Evolutionary conservation across 2,329 filamentous ascomycete species (phyloP).

Genomic region (Westerdykella aurantiaca): DNA sequence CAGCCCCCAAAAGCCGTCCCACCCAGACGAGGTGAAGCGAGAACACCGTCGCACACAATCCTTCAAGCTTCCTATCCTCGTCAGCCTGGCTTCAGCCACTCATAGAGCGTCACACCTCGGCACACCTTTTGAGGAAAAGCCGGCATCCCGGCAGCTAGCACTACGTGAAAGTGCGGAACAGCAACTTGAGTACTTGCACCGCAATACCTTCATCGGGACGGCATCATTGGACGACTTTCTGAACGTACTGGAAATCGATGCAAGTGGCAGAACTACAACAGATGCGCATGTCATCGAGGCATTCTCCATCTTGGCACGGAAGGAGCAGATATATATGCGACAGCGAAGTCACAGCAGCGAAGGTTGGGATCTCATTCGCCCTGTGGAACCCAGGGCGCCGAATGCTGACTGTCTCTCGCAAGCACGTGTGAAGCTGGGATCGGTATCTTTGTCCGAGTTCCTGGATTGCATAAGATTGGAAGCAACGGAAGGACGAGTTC

Average conservation of each 20-base stretch:
- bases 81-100: neutral
- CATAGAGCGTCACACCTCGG: neutral
- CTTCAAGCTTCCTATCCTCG: slow-evolving; percentile 3
- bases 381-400: slow-evolving; percentile 14
- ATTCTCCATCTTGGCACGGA: slow-evolving; percentile 21
- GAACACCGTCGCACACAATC: slow-evolving; percentile 2
- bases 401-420: slow-evolving; percentile 19
- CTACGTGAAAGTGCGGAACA: slow-evolving; percentile 9
- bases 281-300: slow-evolving; percentile 17
- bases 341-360: neutral
- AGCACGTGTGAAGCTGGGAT: slow-evolving; percentile 22
- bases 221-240: slow-evolving; percentile 28
- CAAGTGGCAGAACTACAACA: slow-evolving; percentile 8
- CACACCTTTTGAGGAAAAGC: neutral
- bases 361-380: slow-evolving; percentile 14
- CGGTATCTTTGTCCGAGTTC: slow-evolving; percentile 22
- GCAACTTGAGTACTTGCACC: slow-evolving; percentile 30
- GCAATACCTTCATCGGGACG: slow-evolving; percentile 31
- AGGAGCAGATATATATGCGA: slow-evolving; percentile 13
- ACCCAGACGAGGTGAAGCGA: neutral
- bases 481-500: slow-evolving; percentile 7
- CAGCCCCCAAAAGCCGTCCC: neutral
- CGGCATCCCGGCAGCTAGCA: too few relatives aligned
- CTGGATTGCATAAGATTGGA: slow-evolving; percentile 22
- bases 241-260: slow-evolving; percentile 18